A percentile compares a stretch with the other conserved stretches of the same genome.
phyloP scores from a whole-genome alignment of 1,284 basidiomycete genomes.

The Cystobasidium pallidum region DNA sequence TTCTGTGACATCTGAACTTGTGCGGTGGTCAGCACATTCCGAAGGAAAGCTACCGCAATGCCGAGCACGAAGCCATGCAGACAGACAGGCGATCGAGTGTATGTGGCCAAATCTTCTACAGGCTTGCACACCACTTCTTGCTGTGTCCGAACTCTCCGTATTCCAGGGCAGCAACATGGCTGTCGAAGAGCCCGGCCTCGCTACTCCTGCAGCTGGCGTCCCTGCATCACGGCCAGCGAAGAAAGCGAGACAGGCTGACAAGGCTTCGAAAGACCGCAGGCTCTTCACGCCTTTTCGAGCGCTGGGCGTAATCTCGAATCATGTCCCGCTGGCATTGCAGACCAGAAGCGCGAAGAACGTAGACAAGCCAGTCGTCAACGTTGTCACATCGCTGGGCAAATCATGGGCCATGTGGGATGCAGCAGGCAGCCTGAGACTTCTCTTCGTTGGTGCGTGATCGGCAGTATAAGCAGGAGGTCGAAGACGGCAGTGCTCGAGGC shows the following conservation, averaged over 20 bases:
- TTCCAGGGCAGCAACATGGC: too few relatives aligned
- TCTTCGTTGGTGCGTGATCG: conserved; percentile 76
- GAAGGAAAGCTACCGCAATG: background rate
- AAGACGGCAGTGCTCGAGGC: conserved; percentile 5
- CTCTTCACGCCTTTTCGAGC: conserved; percentile 95
- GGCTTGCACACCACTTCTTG: too few relatives aligned
- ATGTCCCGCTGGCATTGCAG: conserved; percentile 86
- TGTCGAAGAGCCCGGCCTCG: background rate
- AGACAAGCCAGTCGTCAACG: conserved; percentile 52
- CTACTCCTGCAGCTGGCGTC: background rate
- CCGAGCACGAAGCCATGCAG: too few relatives aligned
- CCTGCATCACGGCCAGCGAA: conserved; percentile 1
- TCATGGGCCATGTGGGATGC: conserved; percentile 98
- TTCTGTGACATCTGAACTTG: background rate
- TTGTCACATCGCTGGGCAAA: conserved; percentile 85
- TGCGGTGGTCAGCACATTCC: background rate
- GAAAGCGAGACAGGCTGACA: conserved; percentile 23
- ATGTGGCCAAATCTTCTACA: conserved; percentile 1
- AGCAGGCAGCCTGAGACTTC: conserved; percentile 76
- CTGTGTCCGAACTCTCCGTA: too few relatives aligned
- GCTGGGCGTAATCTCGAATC: conserved; percentile 87
- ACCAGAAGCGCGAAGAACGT: conserved; percentile 73
- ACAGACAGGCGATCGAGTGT: background rate
- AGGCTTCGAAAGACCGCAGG: conserved; percentile 46
- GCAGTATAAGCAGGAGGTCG: conserved; percentile 4